These are phyloP conservation scores for Ganoderma boninense DNA, from an alignment of 1,284 basidiomycete genomes.

Conservation along the genomic window DNA sequence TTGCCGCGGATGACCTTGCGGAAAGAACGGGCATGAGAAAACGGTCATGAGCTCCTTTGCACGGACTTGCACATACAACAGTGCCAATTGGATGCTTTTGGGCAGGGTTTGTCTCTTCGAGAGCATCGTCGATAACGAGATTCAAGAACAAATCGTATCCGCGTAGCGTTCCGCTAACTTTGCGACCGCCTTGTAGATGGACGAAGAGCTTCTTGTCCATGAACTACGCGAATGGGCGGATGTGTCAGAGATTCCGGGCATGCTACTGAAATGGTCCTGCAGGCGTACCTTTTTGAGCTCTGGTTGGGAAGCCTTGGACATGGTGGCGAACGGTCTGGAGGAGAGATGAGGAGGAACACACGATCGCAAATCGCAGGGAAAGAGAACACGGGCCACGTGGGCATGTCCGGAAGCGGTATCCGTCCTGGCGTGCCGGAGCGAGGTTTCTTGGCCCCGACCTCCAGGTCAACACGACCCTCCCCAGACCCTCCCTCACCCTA, in stretches of 20 bases:
- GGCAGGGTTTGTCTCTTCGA: constrained; percentile 91
- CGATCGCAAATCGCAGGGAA: constrained; percentile 21
- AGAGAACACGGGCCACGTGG: constrained; percentile 29
- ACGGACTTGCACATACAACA: constrained; percentile 67
- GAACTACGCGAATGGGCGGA: constrained; percentile 63
- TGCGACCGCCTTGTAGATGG: constrained; percentile 95
- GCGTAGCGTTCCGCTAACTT: constrained; percentile 94
- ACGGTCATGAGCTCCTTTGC: not conserved
- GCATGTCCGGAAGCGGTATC: constrained; percentile 24
- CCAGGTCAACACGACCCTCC: constrained; percentile 28
- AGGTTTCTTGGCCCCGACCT: constrained; percentile 23
- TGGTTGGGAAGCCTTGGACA: constrained; percentile 93
- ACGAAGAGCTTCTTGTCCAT: constrained; percentile 99
- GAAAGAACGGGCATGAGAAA: constrained; percentile 24
- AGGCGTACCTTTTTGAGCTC: constrained; percentile 90
- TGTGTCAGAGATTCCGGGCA: not conserved
- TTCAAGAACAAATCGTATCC: constrained; percentile 99
- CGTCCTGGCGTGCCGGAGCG: constrained; percentile 17
- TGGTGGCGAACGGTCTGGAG: constrained; percentile 45
- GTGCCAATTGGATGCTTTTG: constrained; percentile 92
- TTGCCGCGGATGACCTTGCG: constrained; percentile 92
- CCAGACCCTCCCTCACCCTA: constrained; percentile 17
- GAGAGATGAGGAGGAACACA: constrained; percentile 14
- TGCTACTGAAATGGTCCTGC: not conserved
- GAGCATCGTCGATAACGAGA: constrained; percentile 94